Evolutionary conservation across 352 stramenopile species (phyloP).

Genomic region (Phytophthora vignae): DNA sequence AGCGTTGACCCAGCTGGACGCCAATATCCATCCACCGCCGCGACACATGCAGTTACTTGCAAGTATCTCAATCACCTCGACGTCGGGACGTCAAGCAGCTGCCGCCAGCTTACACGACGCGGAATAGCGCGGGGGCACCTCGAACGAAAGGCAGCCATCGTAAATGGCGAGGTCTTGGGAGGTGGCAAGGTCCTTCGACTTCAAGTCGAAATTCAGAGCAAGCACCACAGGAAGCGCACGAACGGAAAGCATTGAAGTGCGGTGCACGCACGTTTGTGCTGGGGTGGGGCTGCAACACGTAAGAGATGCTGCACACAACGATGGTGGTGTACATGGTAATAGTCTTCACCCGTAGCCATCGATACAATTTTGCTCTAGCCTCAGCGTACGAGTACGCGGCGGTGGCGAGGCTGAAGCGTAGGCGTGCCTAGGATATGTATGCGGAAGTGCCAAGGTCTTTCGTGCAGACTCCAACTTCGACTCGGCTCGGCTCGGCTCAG

Average conservation of each 20-base stretch:
- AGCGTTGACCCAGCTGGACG: slow-evolving; percentile 12
- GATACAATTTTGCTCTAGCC: background rate
- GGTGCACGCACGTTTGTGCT: slow-evolving; percentile 5
- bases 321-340: too few relatives aligned
- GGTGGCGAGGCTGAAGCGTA: background rate
- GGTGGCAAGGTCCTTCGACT: slow-evolving; percentile 8
- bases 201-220: slow-evolving; percentile 14
- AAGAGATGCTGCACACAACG: slow-evolving; percentile 16
- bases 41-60: slow-evolving; percentile 33
- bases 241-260: background rate
- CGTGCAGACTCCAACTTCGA: background rate
- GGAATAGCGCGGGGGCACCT: background rate
- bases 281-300: slow-evolving; percentile 13
- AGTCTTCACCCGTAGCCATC: background rate
- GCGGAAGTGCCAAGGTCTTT: background rate
- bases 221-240: background rate
- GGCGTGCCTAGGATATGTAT: too few relatives aligned
- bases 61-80: slow-evolving; percentile 5
- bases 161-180: background rate
- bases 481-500: too few relatives aligned
- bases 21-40: slow-evolving; percentile 24
- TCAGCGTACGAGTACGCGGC: background rate
- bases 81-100: slow-evolving; percentile 3
- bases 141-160: slow-evolving; percentile 4
- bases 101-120: background rate